phyloP scores from a whole-genome alignment of 768 basidiomycete species.

The Tylopilus balloui region DNA sequence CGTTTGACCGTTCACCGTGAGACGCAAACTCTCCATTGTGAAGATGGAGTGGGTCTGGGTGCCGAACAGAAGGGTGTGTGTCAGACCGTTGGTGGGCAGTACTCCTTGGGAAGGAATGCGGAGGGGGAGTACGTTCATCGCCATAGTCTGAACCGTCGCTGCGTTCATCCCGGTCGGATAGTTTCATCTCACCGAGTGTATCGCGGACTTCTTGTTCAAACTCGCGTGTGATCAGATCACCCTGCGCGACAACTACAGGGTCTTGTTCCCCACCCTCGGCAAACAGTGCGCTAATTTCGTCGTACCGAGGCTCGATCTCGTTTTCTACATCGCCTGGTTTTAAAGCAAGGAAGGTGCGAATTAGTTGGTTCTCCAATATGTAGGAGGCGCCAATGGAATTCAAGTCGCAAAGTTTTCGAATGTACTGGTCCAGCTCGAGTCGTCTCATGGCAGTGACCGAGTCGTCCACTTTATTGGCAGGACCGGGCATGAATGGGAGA shows the following conservation, averaged over 20 bases:
- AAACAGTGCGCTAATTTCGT: slow-evolving; percentile 56
- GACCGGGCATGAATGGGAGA: slow-evolving; percentile 97
- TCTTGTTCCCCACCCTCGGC: slow-evolving; percentile 33
- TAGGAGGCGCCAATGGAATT: slow-evolving; percentile 64
- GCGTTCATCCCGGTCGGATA: slow-evolving; percentile 43
- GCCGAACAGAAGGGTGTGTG: slow-evolving; percentile 41
- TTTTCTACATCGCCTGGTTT: slow-evolving; percentile 84
- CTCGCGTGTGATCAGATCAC: slow-evolving; percentile 30
- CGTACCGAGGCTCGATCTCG: slow-evolving; percentile 53
- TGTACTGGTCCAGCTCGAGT: slow-evolving; percentile 84
- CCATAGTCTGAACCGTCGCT: slow-evolving; percentile 69
- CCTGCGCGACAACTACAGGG: slow-evolving; percentile 30
- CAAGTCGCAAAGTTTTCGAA: slow-evolving; percentile 73
- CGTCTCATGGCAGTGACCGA: slow-evolving; percentile 75
- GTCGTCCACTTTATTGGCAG: slow-evolving; percentile 78
- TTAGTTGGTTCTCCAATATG: slow-evolving; percentile 73
- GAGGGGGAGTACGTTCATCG: slow-evolving; percentile 37
- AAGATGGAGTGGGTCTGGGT: slow-evolving; percentile 23
- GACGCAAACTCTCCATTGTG: slow-evolving; percentile 28
- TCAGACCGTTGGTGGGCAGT: slow-evolving; percentile 44
- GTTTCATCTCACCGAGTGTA: slow-evolving; percentile 44
- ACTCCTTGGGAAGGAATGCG: slow-evolving; percentile 35
- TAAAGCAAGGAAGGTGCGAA: slow-evolving; percentile 78
- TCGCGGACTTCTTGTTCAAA: slow-evolving; percentile 44
- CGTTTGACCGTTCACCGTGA: slow-evolving; percentile 31